Percentiles rank a stretch among this genome's conserved stretches.
Conservation (phyloP, 352 stramenopile species). For the Achlya hypogyna region DNA sequence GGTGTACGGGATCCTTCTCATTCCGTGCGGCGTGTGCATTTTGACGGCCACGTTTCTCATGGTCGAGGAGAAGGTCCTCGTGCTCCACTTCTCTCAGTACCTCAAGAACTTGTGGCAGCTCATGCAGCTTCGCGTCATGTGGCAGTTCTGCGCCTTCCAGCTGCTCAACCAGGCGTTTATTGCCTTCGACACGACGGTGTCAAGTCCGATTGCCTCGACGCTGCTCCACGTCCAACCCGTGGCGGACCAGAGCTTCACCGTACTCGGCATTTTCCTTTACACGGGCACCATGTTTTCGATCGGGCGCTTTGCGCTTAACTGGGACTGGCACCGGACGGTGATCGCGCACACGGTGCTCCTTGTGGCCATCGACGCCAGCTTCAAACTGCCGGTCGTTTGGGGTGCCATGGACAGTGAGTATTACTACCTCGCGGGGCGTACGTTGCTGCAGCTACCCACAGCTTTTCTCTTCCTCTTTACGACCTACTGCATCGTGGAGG, state of each 20-base stretch:
- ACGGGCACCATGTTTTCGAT: slow-evolving; percentile 30
- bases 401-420: slow-evolving; percentile 42
- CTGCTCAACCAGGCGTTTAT: slow-evolving; percentile 27
- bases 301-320: slow-evolving; percentile 32
- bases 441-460: slow-evolving; percentile 37
- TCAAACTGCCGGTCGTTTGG: slow-evolving; percentile 46
- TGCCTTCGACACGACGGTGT: slow-evolving; percentile 2
- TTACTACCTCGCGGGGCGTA: slow-evolving; percentile 46
- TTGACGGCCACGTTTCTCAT: slow-evolving; percentile 28
- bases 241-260: slow-evolving; percentile 27
- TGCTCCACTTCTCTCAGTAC: slow-evolving; percentile 29
- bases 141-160: slow-evolving; percentile 26
- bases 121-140: slow-evolving; percentile 27
- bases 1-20: slow-evolving; percentile 36
- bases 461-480: slow-evolving; percentile 39
- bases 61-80: slow-evolving; percentile 21
- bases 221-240: slow-evolving; percentile 14
- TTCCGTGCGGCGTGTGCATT: slow-evolving; percentile 20
- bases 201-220: slow-evolving; percentile 23
- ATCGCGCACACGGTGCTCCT: slow-evolving; percentile 33
- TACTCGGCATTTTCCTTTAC: slow-evolving; percentile 14
- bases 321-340: slow-evolving; percentile 37
- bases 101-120: slow-evolving; percentile 29
- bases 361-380: slow-evolving; percentile 31
- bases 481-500: slow-evolving; percentile 38